phyloP scores from a whole-genome alignment of 305 asterid genomes.

The Euphrasia arctica region DNA sequence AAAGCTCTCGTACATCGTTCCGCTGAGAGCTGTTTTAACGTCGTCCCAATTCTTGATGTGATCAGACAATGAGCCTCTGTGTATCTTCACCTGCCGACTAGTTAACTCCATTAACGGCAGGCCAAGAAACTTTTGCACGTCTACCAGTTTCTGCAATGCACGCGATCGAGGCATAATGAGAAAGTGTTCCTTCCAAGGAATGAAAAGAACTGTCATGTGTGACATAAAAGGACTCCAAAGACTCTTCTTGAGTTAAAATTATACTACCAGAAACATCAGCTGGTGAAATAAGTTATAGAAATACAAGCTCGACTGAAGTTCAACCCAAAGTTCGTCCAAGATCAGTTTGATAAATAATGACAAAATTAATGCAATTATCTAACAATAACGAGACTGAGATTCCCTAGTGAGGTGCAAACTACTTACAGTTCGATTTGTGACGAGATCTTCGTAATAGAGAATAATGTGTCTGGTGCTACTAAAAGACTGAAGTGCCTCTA shows the following conservation, averaged over 20 bases:
- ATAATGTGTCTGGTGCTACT: slow-evolving; percentile 54
- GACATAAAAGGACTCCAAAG: neutral
- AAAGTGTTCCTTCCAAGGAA: neutral
- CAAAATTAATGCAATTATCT: too few relatives aligned
- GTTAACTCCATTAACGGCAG: slow-evolving; percentile 56
- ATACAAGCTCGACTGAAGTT: neutral
- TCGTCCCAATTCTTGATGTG: slow-evolving; percentile 78
- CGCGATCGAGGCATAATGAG: neutral
- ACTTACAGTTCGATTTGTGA: slow-evolving; percentile 60
- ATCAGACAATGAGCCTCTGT: slow-evolving; percentile 57
- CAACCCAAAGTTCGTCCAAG: neutral
- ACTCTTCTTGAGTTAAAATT: neutral
- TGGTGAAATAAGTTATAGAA: neutral
- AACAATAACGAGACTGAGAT: neutral
- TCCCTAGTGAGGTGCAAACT: slow-evolving; percentile 9
- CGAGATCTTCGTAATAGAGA: slow-evolving; percentile 73
- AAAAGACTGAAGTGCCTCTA: slow-evolving; percentile 53
- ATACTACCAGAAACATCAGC: neutral
- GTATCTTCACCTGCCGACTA: slow-evolving; percentile 88
- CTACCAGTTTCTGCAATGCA: slow-evolving; percentile 54
- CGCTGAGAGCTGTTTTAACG: slow-evolving; percentile 50
- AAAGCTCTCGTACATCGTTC: slow-evolving; percentile 67
- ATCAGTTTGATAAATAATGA: too few relatives aligned
- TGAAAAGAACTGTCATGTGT: too few relatives aligned
- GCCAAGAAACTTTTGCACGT: slow-evolving; percentile 59